Conservation (phyloP, 2,329 filamentous ascomycete species). For the Simplicillium aogashimaense region DNA sequence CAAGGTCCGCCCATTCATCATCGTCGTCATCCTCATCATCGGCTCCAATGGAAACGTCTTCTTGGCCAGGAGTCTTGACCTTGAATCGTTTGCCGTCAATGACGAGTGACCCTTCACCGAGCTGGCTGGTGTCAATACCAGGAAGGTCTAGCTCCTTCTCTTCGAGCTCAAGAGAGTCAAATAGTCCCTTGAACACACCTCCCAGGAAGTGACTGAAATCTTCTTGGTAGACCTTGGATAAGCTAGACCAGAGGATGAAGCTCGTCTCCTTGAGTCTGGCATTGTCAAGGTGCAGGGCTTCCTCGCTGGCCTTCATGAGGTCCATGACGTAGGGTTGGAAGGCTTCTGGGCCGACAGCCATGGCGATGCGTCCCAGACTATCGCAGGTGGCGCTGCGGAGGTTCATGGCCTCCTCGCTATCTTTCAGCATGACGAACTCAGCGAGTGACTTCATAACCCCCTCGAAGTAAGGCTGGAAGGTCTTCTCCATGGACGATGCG, state of each 20-base stretch:
- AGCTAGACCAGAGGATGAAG: constrained; percentile 92
- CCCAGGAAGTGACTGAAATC: constrained; percentile 70
- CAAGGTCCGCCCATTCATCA: constrained; percentile 66
- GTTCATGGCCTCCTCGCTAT: constrained; percentile 80
- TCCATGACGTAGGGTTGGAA: constrained; percentile 90
- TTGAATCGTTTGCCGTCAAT: constrained; percentile 80
- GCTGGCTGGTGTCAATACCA: constrained; percentile 41
- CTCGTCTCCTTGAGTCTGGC: constrained; percentile 89
- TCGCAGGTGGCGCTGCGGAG: constrained; percentile 85
- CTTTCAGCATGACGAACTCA: constrained; percentile 75
- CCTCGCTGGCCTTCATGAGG: constrained; percentile 86
- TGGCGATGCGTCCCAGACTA: constrained; percentile 84
- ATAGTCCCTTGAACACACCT: constrained; percentile 69
- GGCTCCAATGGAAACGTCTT: constrained; percentile 44
- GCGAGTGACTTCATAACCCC: constrained; percentile 85
- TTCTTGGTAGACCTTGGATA: constrained; percentile 87
- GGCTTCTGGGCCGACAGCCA: constrained; percentile 72
- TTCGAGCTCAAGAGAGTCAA: constrained; percentile 77
- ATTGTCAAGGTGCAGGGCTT: constrained; percentile 80
- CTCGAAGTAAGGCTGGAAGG: constrained; percentile 86
- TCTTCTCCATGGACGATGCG: constrained; percentile 71
- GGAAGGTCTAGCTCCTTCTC: constrained; percentile 80
- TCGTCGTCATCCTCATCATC: constrained; percentile 40
- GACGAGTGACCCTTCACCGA: constrained; percentile 67
- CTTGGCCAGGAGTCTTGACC: constrained; percentile 48